Base-by-base conservation (phyloP, 2,329 filamentous ascomycete species). In the Fusarium piperis region DNA sequence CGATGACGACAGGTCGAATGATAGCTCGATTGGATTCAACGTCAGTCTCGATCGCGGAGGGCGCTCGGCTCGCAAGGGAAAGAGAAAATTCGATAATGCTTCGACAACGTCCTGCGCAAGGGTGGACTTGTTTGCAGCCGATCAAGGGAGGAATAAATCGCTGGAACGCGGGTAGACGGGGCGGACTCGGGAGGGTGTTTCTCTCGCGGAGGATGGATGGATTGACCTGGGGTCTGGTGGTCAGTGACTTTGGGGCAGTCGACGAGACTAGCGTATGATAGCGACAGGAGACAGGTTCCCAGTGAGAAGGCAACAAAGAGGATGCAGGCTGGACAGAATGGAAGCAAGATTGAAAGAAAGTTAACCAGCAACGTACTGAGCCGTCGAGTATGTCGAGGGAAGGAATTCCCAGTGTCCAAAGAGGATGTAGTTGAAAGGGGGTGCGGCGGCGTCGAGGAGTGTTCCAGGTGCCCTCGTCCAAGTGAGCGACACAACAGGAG, bases 361-460 rank as follows among this genome's bases (percentile, higher is more conserved):
- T 62, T 44, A 61, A 48, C 72, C 71, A 76, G 64, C 58, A 74
- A 72, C 72, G 69, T 68, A 73, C 64, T 64, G 26, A 41, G 59
- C 52, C 69, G 70, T 70, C 59, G 64, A 71, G 62, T 72, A 65
- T 69, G 61, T 72, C 59, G 68, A 68, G 62, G 61, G 61, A 68
- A 68, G 56, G 55, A 58, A 61, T 55, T 59, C 59, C 44, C 35
- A 51, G 51, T 30, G 59, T 30, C 38, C 48, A 53, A 62, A 59
- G 59, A 73, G 57, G 63, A 68, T 67, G 64, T 48, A 64, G 64
- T 70, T 39, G 62, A 67, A 76, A 74, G 73, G 74, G 74, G 74
- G 74, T 71, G 66, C 41, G 15, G 72, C 63, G 59, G 59, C 60
- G 67, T 68, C 60, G 64, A 62, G 59, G 65, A 62, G 67, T 32